Base-by-base conservation (phyloP, 2,329 filamentous ascomycete genomes). In the Epichloe sp. region DNA sequence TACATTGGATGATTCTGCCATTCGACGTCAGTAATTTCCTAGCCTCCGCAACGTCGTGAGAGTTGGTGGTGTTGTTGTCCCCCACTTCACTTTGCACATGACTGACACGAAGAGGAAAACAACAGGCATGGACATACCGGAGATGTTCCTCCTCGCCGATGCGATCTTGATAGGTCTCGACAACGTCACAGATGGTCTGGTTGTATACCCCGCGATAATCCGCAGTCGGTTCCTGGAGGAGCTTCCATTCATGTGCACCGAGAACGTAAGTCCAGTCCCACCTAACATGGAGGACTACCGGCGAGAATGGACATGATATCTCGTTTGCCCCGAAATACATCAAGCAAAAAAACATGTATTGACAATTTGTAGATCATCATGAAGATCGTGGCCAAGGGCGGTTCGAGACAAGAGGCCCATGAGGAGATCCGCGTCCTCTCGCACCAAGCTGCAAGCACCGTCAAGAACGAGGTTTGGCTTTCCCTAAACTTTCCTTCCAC, bases 351-450 rank as follows among this genome's bases (percentile, higher is more conserved):
- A 8, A 26, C 7, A n/a, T 44, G 19, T 44, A n/a, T 44, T 51
- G 40, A 51, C 44, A 48, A 44, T 62, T 57, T 59, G 54, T 11
- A 55, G 42, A 82, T 89, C 63, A 86, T 90, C 64, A 89, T 94
- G 86, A 81, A 80, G 58, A 75, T 91, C 52, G 80, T 83, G 31
- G 79, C 80, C 52, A 77, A 82, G 61, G 87, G 86, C 35, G 77
- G 73, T 31, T 86, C 80, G 10, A 74, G 88, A 47, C 88, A 94
- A 65, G 86, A 91, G 37, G 85, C 87, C 1, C 89, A 95, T 68
- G 89, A 95, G 70, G 72, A 91, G 67, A 90, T 95, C 60, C 83
- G 85, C 7, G 85, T 95, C 1, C 76, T 95, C 44, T 86, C 79
- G 2, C 85, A 89, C 69, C 74, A 94, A 68, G 87, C 88, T 0